These are phyloP conservation scores for Cytospora piceicola DNA, from an alignment of 2,329 filamentous ascomycete genomes.

Conservation along the genomic window DNA sequence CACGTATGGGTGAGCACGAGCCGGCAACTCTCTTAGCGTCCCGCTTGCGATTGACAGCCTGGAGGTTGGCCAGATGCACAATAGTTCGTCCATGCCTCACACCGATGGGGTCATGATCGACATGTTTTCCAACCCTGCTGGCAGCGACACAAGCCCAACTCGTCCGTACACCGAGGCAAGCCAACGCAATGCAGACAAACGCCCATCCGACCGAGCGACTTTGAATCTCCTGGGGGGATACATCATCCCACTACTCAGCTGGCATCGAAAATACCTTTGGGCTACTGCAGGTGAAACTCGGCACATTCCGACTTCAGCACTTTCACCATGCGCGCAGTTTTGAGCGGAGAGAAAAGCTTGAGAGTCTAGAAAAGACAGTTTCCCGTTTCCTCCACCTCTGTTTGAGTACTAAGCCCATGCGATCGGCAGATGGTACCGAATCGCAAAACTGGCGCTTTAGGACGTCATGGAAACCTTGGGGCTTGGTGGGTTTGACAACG, in stretches of 20 bases:
- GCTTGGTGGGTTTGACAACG: neutral
- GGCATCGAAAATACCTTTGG: neutral
- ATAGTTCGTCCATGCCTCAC: constrained; percentile 10
- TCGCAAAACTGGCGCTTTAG: too few species aligned
- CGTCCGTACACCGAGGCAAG: neutral
- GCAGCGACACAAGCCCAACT: neutral
- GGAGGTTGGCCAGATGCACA: constrained; percentile 8
- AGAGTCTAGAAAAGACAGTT: neutral
- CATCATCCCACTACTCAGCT: neutral
- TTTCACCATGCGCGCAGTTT: neutral
- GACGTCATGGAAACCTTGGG: neutral
- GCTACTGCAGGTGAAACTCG: neutral
- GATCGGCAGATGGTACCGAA: too few species aligned
- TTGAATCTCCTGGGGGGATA: neutral
- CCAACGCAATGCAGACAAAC: neutral
- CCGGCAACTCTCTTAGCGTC: neutral
- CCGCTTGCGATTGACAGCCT: constrained; percentile 1
- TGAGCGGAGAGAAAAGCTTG: neutral
- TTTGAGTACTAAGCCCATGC: neutral
- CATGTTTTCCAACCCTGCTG: constrained; percentile 4
- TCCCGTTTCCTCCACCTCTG: neutral
- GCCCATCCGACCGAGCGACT: neutral
- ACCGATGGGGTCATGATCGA: constrained; percentile 19
- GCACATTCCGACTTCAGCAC: neutral
- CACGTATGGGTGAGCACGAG: neutral